Evolutionary conservation across 257 asterid species (phyloP), one percentile per base, ranked within the genome.

Genomic region (Solanum sitiens): DNA sequence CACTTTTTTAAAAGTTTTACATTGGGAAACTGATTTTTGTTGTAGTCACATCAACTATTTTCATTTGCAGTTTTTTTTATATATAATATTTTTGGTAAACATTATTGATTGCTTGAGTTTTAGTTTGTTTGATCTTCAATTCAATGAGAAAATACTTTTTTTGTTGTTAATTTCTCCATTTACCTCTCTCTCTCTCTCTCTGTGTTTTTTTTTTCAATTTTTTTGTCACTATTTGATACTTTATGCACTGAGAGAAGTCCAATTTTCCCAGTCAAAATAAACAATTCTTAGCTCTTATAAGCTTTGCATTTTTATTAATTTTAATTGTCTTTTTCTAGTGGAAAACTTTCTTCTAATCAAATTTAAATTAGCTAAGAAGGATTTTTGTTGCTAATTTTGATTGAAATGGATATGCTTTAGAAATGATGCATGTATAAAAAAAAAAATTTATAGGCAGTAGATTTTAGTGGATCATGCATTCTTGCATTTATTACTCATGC

Each of bases 401-500:
- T 80, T 9, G 68, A 47, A 16, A 16, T 77, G 25, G 37, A 44
- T n/a, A 77, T 44, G 40, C 16, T 20, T 73, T 18, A 20, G 18
- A 73, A 70, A 70, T 32, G 15, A 15, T 2, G 21, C 3, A 32
- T 32, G 7, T 71, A 71, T n/a, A 27, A n/a, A n/a, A n/a, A n/a
- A n/a, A n/a, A n/a, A n/a, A n/a, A n/a, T n/a, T n/a, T n/a, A 8
- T 76, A 83, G 18, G 83, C 44, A 70, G 90, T 42, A 80, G 30
- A 30, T 47, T 30, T 30, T 30, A 47, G 18, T 47, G 70, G 85
- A 80, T 80, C 85, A 80, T 80, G 85, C 85, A 18, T 80, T 45
- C 13, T 47, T 80, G 89, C 93, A 95, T 92, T 95, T 88, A 94
- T 88, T 87, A 82, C 88, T 86, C 90, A 86, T 89, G 92, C 88